These are phyloP conservation scores for Diaporthe helianthi DNA, from an alignment of 2,329 filamentous ascomycete genomes.

Conservation along the genomic window DNA sequence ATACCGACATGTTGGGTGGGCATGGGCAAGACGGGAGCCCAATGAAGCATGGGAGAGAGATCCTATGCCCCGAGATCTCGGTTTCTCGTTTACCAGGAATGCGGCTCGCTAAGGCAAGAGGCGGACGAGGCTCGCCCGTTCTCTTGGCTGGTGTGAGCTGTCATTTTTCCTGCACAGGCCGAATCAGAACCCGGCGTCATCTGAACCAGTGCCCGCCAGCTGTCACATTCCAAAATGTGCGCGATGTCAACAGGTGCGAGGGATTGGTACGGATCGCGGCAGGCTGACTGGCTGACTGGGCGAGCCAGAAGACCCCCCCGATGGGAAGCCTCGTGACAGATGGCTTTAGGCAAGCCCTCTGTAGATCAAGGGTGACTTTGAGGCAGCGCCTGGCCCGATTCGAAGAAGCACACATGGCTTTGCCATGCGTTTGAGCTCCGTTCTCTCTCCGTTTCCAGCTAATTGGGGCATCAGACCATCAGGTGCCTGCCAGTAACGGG, in stretches of 20 bases:
- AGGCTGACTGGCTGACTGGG: conserved; percentile 23
- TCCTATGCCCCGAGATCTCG: conserved; percentile 22
- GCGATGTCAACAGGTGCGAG: conserved; percentile 10
- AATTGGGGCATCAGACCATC: neutral
- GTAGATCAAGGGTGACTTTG: conserved; percentile 27
- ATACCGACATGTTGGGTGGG: conserved; percentile 10
- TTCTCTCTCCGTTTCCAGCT: conserved; percentile 16
- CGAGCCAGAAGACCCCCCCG: neutral
- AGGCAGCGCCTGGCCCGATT: conserved; percentile 10
- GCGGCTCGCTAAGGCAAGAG: conserved; percentile 23
- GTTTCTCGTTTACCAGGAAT: conserved; percentile 21
- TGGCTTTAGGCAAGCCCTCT: conserved; percentile 13
- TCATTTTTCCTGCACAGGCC: conserved; percentile 22
- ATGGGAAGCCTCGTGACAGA: conserved; percentile 5
- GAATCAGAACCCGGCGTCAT: neutral
- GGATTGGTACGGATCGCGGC: conserved; percentile 22
- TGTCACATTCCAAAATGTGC: conserved; percentile 25
- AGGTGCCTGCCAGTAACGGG: neutral
- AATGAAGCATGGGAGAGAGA: conserved; percentile 24
- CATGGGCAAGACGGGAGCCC: neutral
- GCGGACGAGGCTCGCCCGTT: conserved; percentile 16
- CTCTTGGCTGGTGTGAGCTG: conserved; percentile 28
- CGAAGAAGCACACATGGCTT: conserved; percentile 10
- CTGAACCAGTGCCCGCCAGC: conserved; percentile 9
- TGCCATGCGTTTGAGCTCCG: conserved; percentile 1